phyloP scores from a whole-genome alignment of 108 stramenopile genomes.

The Fistulifera pelliculosa region DNA sequence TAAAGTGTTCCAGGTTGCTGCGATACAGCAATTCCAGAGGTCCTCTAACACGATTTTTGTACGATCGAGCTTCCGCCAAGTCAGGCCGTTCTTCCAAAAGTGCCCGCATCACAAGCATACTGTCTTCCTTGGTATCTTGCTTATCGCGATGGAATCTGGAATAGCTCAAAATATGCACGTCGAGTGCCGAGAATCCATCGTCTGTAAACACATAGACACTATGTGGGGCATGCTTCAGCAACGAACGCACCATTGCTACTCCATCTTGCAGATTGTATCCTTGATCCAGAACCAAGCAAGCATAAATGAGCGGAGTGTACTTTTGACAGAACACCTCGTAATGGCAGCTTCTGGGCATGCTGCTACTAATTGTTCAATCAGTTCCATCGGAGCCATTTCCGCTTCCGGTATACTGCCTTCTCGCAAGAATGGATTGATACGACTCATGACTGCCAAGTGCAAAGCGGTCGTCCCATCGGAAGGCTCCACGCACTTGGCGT shows the following conservation, averaged over 20 bases:
- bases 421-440: constrained; percentile 14
- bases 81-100: constrained; percentile 18
- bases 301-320: constrained; percentile 32
- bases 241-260: constrained; percentile 19
- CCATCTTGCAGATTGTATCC: constrained; percentile 22
- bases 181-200: constrained; percentile 23
- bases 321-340: constrained; percentile 14
- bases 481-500: constrained; percentile 15
- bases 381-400: constrained; percentile 18
- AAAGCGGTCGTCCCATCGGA: constrained; percentile 35
- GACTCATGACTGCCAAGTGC: constrained; percentile 36
- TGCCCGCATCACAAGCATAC: constrained; percentile 19
- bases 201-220: constrained; percentile 20
- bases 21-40: constrained; percentile 32
- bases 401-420: constrained; percentile 1
- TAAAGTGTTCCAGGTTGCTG: constrained; percentile 23
- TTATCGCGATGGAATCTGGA: constrained; percentile 20
- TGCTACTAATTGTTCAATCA: constrained; percentile 28
- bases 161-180: constrained; percentile 35
- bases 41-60: constrained; percentile 17
- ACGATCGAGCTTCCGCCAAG: constrained; percentile 19
- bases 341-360: constrained; percentile 25
- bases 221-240: constrained; percentile 20
- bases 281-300: constrained; percentile 25
- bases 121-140: constrained; percentile 11